These are phyloP conservation scores for Symbiodinium pilosum DNA, from an alignment of 73 alveolate species.

Conservation along the genomic window DNA sequence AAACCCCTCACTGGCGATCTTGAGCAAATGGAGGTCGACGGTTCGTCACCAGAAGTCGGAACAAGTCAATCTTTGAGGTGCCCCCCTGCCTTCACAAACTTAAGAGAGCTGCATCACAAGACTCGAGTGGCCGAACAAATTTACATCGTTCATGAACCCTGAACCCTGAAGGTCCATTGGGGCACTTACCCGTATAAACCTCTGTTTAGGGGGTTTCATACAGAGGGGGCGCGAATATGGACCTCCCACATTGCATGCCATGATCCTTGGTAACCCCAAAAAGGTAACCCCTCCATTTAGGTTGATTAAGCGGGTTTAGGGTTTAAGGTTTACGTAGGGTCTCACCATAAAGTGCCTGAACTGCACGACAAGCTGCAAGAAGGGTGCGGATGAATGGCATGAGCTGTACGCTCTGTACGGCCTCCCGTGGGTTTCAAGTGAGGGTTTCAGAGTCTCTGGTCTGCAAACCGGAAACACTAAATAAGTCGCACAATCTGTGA, in stretches of 20 bases:
- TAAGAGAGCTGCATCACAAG: not conserved
- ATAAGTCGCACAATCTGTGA: too few relatives aligned
- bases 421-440: not conserved
- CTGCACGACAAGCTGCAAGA: slow-evolving; percentile 18
- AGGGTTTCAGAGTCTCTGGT: too few relatives aligned
- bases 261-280: too few relatives aligned
- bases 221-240: not conserved
- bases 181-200: too few relatives aligned
- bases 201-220: not conserved
- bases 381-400: slow-evolving; percentile 83
- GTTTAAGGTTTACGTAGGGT: not conserved
- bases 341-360: not conserved
- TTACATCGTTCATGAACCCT: not conserved
- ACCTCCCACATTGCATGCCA: too few relatives aligned
- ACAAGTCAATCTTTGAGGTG: not conserved
- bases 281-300: too few relatives aligned
- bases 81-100: too few relatives aligned
- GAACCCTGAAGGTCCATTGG: not conserved
- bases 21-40: too few relatives aligned
- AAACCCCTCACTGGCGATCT: too few relatives aligned
- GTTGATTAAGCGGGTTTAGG: not conserved
- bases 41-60: not conserved
- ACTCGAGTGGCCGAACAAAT: not conserved
- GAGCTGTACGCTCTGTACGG: slow-evolving; percentile 76
- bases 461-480: too few relatives aligned